These are phyloP conservation scores for Ophiostoma himal-ulmi DNA, from an alignment of 2,329 filamentous ascomycete genomes.

Conservation along the genomic window DNA sequence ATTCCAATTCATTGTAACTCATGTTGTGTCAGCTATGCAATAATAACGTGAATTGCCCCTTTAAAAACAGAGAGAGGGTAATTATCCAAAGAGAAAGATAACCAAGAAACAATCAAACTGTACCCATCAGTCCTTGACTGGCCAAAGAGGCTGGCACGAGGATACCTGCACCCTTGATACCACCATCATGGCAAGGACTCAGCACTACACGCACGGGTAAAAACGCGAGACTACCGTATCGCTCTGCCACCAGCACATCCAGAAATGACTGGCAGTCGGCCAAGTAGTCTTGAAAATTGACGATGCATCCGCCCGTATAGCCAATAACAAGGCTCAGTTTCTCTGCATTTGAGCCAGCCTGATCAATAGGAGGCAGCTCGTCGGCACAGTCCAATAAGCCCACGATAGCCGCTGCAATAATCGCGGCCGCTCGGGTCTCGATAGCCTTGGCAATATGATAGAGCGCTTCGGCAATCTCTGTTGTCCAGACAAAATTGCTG, in stretches of 20 bases:
- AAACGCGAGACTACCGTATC: conserved; percentile 32
- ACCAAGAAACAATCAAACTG: neutral
- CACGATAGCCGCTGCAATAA: conserved; percentile 67
- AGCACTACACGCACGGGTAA: conserved; percentile 43
- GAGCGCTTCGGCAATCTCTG: conserved; percentile 52
- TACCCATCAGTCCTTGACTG: conserved; percentile 15
- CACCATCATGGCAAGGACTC: conserved; percentile 55
- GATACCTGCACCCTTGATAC: conserved; percentile 57
- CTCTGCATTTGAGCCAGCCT: neutral
- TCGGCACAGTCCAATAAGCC: conserved; percentile 63
- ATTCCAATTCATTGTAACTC: conserved; percentile 1
- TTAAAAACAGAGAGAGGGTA: neutral
- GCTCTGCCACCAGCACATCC: conserved; percentile 45
- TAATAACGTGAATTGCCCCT: neutral
- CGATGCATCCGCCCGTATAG: conserved; percentile 74
- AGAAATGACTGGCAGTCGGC: conserved; percentile 64
- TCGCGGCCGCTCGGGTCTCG: conserved; percentile 64
- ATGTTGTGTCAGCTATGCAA: neutral
- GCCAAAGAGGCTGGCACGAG: conserved; percentile 43
- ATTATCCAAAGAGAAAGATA: neutral
- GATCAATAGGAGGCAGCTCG: conserved; percentile 46
- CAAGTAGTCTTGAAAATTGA: conserved; percentile 71
- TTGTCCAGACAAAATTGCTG: conserved; percentile 55
- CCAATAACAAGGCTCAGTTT: conserved; percentile 62
- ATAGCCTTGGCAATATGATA: conserved; percentile 65